Evolutionary conservation across 2,329 filamentous ascomycete genomes (phyloP).

Genomic region (Fusarium sp.): DNA sequence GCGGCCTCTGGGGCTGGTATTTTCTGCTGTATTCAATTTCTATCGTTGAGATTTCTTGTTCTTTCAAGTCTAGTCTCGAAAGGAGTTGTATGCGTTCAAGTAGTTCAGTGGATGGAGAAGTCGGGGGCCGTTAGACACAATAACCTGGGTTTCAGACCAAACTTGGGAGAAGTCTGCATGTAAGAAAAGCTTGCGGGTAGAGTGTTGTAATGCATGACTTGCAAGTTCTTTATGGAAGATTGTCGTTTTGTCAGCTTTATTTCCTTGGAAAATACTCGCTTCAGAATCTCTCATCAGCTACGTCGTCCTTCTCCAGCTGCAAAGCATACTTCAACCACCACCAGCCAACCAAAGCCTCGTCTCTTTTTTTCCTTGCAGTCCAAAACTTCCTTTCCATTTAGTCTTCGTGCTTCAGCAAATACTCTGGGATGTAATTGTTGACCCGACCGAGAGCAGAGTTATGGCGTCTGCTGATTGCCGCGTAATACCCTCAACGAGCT

Average conservation of each 20-base stretch:
- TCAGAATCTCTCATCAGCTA: neutral
- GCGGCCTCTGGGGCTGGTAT: too few relatives aligned
- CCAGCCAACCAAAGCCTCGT: neutral
- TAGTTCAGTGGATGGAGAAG: neutral
- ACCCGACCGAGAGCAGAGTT: neutral
- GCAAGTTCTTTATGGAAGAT: neutral
- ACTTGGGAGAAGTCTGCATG: neutral
- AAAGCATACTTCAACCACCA: neutral
- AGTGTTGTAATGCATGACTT: too few relatives aligned
- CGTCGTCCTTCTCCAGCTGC: neutral
- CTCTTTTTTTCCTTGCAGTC: too few relatives aligned
- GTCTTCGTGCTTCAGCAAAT: neutral
- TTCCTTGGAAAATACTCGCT: neutral
- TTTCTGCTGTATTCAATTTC: too few relatives aligned
- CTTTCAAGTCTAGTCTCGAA: neutral
- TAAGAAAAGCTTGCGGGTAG: neutral
- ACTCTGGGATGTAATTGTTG: neutral
- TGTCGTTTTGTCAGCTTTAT: neutral
- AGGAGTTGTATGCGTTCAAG: neutral
- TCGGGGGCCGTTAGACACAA: neutral
- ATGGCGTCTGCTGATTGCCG: neutral
- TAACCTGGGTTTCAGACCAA: neutral
- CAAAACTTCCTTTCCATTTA: neutral
- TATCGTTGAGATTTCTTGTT: neutral
- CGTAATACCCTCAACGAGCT: neutral